Evolutionary conservation across 805 yeast genomes (phyloP).

Genomic region (Pichia occidentalis): DNA sequence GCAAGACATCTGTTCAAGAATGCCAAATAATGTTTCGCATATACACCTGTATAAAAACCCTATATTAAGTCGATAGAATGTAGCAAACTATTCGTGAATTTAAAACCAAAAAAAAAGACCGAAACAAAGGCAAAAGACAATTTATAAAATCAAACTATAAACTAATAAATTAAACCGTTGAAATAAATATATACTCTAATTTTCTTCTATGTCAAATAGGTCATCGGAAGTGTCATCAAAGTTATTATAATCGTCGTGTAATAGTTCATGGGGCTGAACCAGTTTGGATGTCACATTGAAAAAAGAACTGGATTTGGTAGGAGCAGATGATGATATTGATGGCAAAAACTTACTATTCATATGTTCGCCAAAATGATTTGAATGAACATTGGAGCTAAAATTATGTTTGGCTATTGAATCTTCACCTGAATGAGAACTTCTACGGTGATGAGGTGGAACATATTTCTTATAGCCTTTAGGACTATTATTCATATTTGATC

Average conservation of each 20-base stretch:
- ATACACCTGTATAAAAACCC: too few species aligned
- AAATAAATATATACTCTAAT: conserved; percentile 1
- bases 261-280: conserved; percentile 22
- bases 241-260: conserved; percentile 7
- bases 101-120: neutral
- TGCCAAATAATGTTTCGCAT: conserved; percentile 21
- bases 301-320: conserved; percentile 23
- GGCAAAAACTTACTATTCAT: conserved; percentile 20
- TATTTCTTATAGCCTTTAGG: conserved; percentile 27
- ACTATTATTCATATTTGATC: conserved; percentile 18
- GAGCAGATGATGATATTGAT: conserved; percentile 32
- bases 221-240: conserved; percentile 8
- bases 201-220: conserved; percentile 16
- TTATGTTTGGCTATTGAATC: conserved; percentile 18
- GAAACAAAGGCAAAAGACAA: conserved; percentile 1
- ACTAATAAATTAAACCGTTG: too few species aligned
- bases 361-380: conserved; percentile 4
- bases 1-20: conserved; percentile 37
- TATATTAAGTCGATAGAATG: too few species aligned
- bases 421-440: conserved; percentile 26
- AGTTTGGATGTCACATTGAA: conserved; percentile 17
- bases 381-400: neutral
- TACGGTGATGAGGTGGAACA: conserved; percentile 51
- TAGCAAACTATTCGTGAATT: too few species aligned
- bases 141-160: neutral